These are phyloP conservation scores for Nemania sp. DNA, from an alignment of 2,329 filamentous ascomycete species.

Conservation along the genomic window DNA sequence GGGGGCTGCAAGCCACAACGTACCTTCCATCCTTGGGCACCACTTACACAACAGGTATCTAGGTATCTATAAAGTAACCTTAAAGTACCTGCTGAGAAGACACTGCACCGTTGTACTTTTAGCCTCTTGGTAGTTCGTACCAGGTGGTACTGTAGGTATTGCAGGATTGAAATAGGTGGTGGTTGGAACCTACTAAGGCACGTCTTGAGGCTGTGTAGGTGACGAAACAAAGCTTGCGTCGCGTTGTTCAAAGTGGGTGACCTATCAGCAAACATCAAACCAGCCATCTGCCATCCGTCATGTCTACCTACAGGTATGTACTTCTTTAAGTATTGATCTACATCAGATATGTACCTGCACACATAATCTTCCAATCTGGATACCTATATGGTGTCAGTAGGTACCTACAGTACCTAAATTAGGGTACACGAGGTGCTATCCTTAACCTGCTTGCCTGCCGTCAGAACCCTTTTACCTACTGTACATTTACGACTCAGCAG, in stretches of 20 bases:
- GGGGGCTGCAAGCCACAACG: too few species aligned
- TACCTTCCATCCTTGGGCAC: not conserved
- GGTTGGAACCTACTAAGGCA: not conserved
- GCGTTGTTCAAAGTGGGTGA: slow-evolving; percentile 1
- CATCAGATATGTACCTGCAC: too few species aligned
- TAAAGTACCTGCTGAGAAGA: too few species aligned
- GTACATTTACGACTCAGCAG: slow-evolving; percentile 15
- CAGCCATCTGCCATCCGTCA: not conserved
- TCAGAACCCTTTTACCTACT: slow-evolving; percentile 1
- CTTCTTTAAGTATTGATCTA: not conserved
- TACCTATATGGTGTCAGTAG: too few species aligned
- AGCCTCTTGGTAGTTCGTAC: too few species aligned
- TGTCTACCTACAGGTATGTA: not conserved
- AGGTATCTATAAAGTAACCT: too few species aligned
- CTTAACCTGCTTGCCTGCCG: not conserved
- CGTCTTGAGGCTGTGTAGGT: slow-evolving; percentile 25
- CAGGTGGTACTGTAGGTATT: too few species aligned
- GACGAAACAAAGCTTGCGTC: slow-evolving; percentile 21
- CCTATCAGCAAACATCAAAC: slow-evolving; percentile 2
- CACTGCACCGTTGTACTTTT: not conserved
- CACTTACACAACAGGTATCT: not conserved
- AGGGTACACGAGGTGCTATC: not conserved
- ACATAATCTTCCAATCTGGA: too few species aligned
- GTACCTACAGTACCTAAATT: not conserved
- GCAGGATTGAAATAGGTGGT: too few species aligned